phyloP scores from a whole-genome alignment of 2,329 filamentous ascomycete genomes.

The Emmonsiellopsis sp. region DNA sequence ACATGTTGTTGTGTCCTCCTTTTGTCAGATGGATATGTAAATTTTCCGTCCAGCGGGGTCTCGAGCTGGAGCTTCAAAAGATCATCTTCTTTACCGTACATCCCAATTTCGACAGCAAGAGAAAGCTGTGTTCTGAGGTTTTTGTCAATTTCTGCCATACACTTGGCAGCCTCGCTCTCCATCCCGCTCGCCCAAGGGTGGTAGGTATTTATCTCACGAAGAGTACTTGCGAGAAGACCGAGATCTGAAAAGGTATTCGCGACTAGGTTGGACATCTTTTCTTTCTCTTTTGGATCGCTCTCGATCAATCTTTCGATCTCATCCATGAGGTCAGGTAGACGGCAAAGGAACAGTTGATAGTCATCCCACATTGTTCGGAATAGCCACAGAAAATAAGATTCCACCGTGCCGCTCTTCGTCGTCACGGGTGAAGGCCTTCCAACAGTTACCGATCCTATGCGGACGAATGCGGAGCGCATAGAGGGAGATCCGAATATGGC shows the following conservation, averaged over 20 bases:
- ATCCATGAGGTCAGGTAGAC: conserved; percentile 35
- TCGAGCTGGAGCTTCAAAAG: background rate
- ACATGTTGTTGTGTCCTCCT: conserved; percentile 38
- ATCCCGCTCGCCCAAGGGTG: conserved; percentile 39
- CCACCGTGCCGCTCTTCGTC: conserved; percentile 6
- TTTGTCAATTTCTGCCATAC: background rate
- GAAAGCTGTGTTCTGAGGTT: background rate
- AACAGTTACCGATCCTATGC: conserved; percentile 16
- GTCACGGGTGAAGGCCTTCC: background rate
- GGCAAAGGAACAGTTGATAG: conserved; percentile 22
- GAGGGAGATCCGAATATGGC: conserved; percentile 33
- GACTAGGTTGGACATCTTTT: conserved; percentile 31
- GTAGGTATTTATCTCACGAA: conserved; percentile 38
- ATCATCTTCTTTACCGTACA: background rate
- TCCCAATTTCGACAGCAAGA: background rate
- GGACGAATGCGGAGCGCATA: conserved; percentile 28
- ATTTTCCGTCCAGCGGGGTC: conserved; percentile 23
- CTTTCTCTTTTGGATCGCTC: conserved; percentile 23
- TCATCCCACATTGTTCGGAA: conserved; percentile 33
- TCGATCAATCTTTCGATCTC: conserved; percentile 39
- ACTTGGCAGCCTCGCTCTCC: conserved; percentile 11
- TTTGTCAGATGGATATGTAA: conserved; percentile 42
- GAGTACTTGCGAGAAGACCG: conserved; percentile 36
- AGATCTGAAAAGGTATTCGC: conserved; percentile 35
- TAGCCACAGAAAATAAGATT: conserved; percentile 27